Base-by-base conservation (phyloP, 352 stramenopile species). In the Pythium rhizo-oryzae region DNA sequence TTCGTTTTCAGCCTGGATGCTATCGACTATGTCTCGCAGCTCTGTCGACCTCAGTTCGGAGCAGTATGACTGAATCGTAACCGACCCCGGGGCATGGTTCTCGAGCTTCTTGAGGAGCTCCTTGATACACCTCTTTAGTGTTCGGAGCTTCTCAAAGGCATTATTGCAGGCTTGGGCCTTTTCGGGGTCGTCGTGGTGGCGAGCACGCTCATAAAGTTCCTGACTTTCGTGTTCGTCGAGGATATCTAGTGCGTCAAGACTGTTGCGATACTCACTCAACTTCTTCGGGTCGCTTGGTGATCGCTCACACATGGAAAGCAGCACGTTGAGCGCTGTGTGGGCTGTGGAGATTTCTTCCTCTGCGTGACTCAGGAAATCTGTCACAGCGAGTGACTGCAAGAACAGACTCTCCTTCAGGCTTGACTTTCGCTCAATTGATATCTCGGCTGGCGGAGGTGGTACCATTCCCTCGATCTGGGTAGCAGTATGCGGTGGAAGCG, bases 331-430 rank as follows among this genome's bases (percentile, higher is more conserved):
- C 19, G 85, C 87, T n/a, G 87, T 93, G 28, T 86, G 24, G 0
- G 85, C 81, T 8, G 87, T 95, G 28, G 84, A 91, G 33, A 91
- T 80, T 58, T 93, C 85, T 58, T 95, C 87, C 51, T 90, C 74
- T 9, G 85, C 81, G 52, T 93, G 82, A 21, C 64, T 90, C 8
- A 92, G 54, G 44, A 95, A 95, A 35, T 95, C 78, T 0, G 70
- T 75, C 18, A 94, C 81, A 0, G 82, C 84, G 9, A 95, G 62
- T 2, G 82, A 75, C 23, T 87, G 80, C 25, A 95, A 68, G 25
- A 95, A 95, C 6, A 50, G 67, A 57, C 67, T 75, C 64, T 90
- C 82, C 28, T 85, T 89, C 0, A 59, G 30, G 30, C 57, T 63
- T 12, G 58, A 37, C n/a, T 70, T 74, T 2, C 62, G 49, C 18